Evolutionary conservation across 2,329 filamentous ascomycete species (phyloP).

Genomic region (Ustulina deusta): DNA sequence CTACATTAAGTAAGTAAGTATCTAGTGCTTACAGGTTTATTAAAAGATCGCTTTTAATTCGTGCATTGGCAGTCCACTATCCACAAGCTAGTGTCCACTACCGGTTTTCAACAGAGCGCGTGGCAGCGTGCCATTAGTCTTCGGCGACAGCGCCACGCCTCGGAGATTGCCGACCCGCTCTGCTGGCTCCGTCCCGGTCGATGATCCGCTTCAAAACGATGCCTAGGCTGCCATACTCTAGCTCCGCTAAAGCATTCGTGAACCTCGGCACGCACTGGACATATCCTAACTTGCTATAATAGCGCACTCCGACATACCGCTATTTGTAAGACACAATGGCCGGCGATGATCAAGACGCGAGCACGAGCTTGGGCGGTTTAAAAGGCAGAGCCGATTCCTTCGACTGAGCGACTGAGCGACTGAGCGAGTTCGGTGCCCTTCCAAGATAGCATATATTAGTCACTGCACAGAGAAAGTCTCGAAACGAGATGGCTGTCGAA

Average conservation of each 20-base stretch:
- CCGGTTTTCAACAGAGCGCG: neutral
- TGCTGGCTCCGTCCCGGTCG: neutral
- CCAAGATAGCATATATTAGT: neutral
- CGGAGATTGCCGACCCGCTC: slow-evolving; percentile 27
- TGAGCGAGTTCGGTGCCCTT: neutral
- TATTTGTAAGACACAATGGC: slow-evolving; percentile 20
- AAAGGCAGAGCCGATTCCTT: slow-evolving; percentile 25
- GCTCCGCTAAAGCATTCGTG: slow-evolving; percentile 15
- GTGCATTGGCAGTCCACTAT: neutral
- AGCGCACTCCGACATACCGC: neutral
- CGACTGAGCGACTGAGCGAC: neutral
- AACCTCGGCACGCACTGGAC: slow-evolving; percentile 33
- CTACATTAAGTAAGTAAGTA: too few relatives aligned
- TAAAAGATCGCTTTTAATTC: neutral
- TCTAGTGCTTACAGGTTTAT: too few relatives aligned
- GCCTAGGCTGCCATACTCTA: slow-evolving; percentile 1
- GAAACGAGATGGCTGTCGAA: slow-evolving; percentile 39
- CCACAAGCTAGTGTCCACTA: too few relatives aligned
- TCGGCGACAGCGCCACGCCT: neutral
- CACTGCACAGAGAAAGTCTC: neutral
- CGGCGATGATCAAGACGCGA: slow-evolving; percentile 14
- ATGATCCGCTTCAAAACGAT: slow-evolving; percentile 12
- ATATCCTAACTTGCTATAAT: slow-evolving; percentile 7
- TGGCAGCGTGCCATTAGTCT: too few relatives aligned
- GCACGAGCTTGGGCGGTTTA: slow-evolving; percentile 23